phyloP scores from a whole-genome alignment of 2,329 filamentous ascomycete species.

The Cytospora leucostoma region DNA sequence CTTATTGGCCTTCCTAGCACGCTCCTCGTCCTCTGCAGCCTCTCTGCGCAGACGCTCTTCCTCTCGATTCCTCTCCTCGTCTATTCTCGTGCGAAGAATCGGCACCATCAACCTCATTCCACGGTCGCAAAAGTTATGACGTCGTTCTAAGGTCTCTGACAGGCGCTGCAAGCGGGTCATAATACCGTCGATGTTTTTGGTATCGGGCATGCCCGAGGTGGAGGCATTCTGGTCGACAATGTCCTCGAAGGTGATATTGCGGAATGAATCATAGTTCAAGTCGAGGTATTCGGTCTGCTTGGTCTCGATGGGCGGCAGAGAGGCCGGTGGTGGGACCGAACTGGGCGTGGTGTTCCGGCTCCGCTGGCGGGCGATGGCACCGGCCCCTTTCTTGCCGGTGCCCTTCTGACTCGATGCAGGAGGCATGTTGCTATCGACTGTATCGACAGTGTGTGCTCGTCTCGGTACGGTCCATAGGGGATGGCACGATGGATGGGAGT shows the following conservation, averaged over 20 bases:
- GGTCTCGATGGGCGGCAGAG: conserved; percentile 55
- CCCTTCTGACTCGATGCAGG: conserved; percentile 61
- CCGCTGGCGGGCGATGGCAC: conserved; percentile 62
- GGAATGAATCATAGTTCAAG: conserved; percentile 60
- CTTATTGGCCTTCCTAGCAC: conserved; percentile 52
- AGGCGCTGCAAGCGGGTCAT: conserved; percentile 65
- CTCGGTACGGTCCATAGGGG: background rate
- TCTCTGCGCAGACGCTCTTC: conserved; percentile 53
- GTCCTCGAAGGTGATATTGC: conserved; percentile 66
- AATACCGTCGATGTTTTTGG: conserved; percentile 64
- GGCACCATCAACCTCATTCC: conserved; percentile 71
- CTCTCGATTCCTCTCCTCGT: conserved; percentile 54
- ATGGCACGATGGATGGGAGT: background rate
- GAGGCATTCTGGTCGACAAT: conserved; percentile 64
- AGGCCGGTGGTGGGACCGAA: conserved; percentile 51
- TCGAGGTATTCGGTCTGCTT: conserved; percentile 68
- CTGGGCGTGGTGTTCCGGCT: conserved; percentile 80
- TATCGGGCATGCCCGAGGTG: conserved; percentile 61
- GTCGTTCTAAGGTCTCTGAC: conserved; percentile 65
- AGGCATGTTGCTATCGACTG: conserved; percentile 49
- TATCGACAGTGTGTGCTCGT: background rate
- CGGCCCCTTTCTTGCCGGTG: conserved; percentile 65
- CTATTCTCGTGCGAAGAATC: conserved; percentile 63
- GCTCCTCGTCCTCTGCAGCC: conserved; percentile 48
- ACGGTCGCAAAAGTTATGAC: conserved; percentile 68